Percentiles rank a stretch among this genome's conserved stretches.
phyloP scores from a whole-genome alignment of 345 rosid genomes.

The Hibiscus trionum region DNA sequence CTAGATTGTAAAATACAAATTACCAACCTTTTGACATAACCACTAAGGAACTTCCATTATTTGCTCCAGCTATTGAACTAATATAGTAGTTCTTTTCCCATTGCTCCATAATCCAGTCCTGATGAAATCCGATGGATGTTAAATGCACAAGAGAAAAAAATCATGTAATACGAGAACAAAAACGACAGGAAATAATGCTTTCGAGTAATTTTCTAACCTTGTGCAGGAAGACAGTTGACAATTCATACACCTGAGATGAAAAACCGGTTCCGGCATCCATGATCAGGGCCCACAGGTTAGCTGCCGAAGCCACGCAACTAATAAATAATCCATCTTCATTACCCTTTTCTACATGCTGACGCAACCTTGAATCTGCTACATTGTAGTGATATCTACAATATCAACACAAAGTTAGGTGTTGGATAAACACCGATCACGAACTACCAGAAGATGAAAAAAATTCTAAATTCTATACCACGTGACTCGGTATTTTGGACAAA shows the following conservation, averaged over 20 bases:
- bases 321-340: conserved; percentile 82
- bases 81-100: conserved; percentile 96
- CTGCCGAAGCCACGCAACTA: conserved; percentile 81
- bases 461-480: background rate
- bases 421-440: background rate
- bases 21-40: conserved; percentile 89
- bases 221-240: conserved; percentile 75
- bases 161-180: background rate
- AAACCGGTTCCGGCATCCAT: conserved; percentile 99
- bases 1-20: background rate
- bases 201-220: conserved; percentile 39
- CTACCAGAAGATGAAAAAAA: background rate
- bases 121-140: conserved; percentile 18
- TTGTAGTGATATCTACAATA: conserved; percentile 84
- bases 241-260: conserved; percentile 74
- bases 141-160: conserved; percentile 3
- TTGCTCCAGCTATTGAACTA: conserved; percentile 91
- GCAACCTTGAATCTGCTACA: conserved; percentile 71
- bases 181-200: background rate
- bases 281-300: conserved; percentile 90
- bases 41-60: conserved; percentile 85
- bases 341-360: conserved; percentile 84
- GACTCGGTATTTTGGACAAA: background rate
- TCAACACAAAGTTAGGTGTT: background rate
- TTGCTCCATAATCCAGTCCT: conserved; percentile 99